These are phyloP conservation scores for Acer negundo DNA, from an alignment of 345 rosid species.

Conservation along the genomic window DNA sequence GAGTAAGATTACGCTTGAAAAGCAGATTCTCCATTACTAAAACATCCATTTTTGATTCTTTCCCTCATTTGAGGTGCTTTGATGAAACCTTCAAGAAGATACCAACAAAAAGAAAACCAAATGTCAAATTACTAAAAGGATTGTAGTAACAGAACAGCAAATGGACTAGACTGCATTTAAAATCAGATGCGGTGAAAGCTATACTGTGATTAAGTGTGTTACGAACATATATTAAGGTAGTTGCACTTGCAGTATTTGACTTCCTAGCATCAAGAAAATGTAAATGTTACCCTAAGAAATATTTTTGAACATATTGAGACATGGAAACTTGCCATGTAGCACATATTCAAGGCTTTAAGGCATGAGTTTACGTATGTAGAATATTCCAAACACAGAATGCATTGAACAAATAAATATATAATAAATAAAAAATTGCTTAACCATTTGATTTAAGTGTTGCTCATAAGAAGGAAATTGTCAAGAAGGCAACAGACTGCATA, in stretches of 20 bases:
- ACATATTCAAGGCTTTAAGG: neutral
- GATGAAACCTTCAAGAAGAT: slow-evolving; percentile 66
- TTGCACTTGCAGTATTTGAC: neutral
- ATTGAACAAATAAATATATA: neutral
- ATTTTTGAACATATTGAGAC: neutral
- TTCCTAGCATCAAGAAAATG: neutral
- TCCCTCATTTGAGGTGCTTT: slow-evolving; percentile 88
- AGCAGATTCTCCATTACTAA: slow-evolving; percentile 99
- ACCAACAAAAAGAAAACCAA: slow-evolving; percentile 24
- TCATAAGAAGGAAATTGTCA: neutral
- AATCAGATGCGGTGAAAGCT: neutral
- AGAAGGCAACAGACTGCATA: neutral
- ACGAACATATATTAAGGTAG: neutral
- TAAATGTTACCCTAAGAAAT: neutral
- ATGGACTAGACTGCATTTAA: neutral
- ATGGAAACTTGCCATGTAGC: neutral
- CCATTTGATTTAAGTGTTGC: neutral
- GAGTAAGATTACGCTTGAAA: slow-evolving; percentile 65
- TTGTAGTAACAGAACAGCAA: neutral
- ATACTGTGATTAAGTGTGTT: neutral
- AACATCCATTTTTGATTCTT: slow-evolving; percentile 88
- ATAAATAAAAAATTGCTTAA: neutral
- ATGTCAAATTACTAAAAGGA: slow-evolving; percentile 1
- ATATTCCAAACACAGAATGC: neutral
- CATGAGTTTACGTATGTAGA: neutral